phyloP scores from a whole-genome alignment of 106 monocot genomes.

The Acanthochlamys bracteata region DNA sequence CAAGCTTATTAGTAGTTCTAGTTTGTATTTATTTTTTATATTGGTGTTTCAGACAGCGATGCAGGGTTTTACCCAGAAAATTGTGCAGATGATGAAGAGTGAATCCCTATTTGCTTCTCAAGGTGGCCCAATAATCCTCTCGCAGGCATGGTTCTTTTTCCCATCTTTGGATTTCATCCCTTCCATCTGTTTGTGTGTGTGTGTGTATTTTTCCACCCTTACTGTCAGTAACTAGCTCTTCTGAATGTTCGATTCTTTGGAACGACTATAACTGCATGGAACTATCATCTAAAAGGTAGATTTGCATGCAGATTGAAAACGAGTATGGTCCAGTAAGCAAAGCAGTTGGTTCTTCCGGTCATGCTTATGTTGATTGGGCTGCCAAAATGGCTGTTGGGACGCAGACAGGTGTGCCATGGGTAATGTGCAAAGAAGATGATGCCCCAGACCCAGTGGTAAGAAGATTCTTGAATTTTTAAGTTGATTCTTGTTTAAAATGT shows the following conservation, averaged over 20 bases:
- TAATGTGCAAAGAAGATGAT: constrained; percentile 99
- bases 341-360: constrained; percentile 64
- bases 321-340: constrained; percentile 89
- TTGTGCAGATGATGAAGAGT: constrained; percentile 87
- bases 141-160: constrained; percentile 39
- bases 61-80: constrained; percentile 89
- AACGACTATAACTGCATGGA: not conserved
- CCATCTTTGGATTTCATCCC: not conserved
- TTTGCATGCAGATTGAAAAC: constrained; percentile 81
- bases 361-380: constrained; percentile 77
- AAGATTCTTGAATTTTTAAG: not conserved
- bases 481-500: too few relatives aligned
- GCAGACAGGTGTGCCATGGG: constrained; percentile 89
- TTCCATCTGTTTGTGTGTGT: too few relatives aligned
- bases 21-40: constrained; percentile 1
- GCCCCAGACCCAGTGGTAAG: constrained; percentile 95
- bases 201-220: too few relatives aligned
- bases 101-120: constrained; percentile 83
- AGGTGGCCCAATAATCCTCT: constrained; percentile 92
- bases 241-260: too few relatives aligned
- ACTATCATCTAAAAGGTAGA: not conserved
- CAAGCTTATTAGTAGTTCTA: not conserved
- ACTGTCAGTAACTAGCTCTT: too few relatives aligned
- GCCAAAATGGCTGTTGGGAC: constrained; percentile 83
- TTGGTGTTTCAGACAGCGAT: constrained; percentile 55